Base-by-base conservation (phyloP, 2,329 filamentous ascomycete genomes). In the Tolypocladium capitatum region DNA sequence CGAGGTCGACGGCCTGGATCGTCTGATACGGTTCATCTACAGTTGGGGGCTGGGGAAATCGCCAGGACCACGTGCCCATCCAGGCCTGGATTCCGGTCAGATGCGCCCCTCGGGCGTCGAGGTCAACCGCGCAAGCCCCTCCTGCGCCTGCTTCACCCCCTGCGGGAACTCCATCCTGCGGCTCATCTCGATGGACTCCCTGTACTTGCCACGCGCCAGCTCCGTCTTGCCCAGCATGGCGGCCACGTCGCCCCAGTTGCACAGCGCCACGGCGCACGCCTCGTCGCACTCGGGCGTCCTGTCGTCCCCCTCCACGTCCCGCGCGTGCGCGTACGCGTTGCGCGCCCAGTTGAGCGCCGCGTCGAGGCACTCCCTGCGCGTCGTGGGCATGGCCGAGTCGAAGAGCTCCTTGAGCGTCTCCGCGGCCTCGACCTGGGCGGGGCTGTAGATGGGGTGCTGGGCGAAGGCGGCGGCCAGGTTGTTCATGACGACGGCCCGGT, bases 401-500 rank as follows among this genome's bases (percentile, higher is more conserved):
- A 60, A 53, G 0, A 62, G 38, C 40, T 57, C 56, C 43, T 57
- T 56, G 27, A 65, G 55, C 9, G 52, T 54, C 35, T 60, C 55
- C 6, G 61, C 55, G n/a, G 58, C 56, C n/a, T 58, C 55, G 11
- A 51, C 48, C 18, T 56, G 48, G 5, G 57, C 45, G 5, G 64
- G 57, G 18, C 61, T 51, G 46, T 64, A 63, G 46, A 73, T 55
- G 9, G 75, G 75, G 51, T 82, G 83, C 63, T 87, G 84, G 3
- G 82, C 83, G 51, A 91, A 79, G 42, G 80, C 81, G 33, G 78
- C 80, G 8, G 86, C 78, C 50, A 91, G 74, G 62, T 91, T 91
- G 69, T 89, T 90, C 86, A 91, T 94, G 60, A 96, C 71, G 14
- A 90, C 74, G 28, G 87, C 84, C 45, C 84, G 81, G 62, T 94